Base-by-base conservation (phyloP, 2,329 filamentous ascomycete species). In the Colletotrichum graminicola region DNA sequence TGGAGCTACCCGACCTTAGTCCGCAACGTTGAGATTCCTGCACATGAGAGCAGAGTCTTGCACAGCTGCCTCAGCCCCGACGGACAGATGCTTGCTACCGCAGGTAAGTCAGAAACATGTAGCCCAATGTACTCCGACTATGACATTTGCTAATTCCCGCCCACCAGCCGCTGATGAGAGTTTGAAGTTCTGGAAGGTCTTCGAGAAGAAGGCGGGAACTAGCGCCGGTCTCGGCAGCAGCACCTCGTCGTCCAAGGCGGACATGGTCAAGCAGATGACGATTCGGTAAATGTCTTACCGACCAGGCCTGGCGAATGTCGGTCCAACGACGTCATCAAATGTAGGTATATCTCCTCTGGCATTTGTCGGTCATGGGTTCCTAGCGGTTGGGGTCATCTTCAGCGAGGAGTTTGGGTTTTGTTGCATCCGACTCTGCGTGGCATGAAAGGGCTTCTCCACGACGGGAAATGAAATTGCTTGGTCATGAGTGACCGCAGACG, bases 161-260 rank as follows among this genome's bases (percentile, higher is more conserved):
- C 74, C 59, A 54, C 18, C 62, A 90, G 93, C 95, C 76, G 95
- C 95, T 47, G 96, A 99, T 78, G 96, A 99, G 87, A 95, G 92
- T 79, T 88, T 99, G 82, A 99, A 99, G 86, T 99, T 99, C 88
- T 99, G 96, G 96, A 99, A 99, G 91, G 89, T 99, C 77, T 99
- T 99, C 79, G 96, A 99, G 89, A 98, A 97, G 90, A 98, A 98
- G 90, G 87, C 95, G 23, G 95, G 94, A 67, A 85, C 89, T 71
- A 94, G 94, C 66, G 86, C 89, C 71, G 89, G 90, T 60, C 86
- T 91, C 66, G 88, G 89, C 72, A 87, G 89, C 76, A 88, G 91
- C 70, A 91, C 90, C 74, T 86, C 92, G 71, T 92, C 92, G 61
- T 89, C 89, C 82, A 95, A 95, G 85, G 94, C 93, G 67, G 91